Conservation (phyloP, 2,329 filamentous ascomycete species). For the Thelonectria olida region DNA sequence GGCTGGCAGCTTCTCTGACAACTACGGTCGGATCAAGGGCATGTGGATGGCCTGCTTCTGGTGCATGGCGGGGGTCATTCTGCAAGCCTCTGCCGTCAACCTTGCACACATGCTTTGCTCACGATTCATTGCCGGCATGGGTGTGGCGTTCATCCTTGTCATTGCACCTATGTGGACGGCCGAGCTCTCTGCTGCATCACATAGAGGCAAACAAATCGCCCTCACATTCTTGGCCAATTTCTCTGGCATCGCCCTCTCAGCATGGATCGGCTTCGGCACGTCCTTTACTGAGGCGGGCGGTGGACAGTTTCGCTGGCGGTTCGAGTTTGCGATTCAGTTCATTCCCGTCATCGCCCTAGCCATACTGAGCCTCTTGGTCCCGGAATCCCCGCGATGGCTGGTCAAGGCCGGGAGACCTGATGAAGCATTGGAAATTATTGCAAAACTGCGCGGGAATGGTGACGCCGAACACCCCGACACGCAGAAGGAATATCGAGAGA, state of each 20-base stretch:
- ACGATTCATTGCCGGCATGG: conserved; percentile 59
- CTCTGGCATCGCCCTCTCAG: conserved; percentile 54
- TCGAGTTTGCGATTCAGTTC: conserved; percentile 48
- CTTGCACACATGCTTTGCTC: conserved; percentile 58
- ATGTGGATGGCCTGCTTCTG: no score
- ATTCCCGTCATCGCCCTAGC: conserved; percentile 50
- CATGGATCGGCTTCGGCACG: conserved; percentile 48
- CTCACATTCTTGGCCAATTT: conserved; percentile 62
- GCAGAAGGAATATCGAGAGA: conserved; percentile 46
- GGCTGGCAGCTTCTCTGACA: no score
- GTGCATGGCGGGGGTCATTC: no score
- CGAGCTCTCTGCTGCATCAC: conserved; percentile 56
- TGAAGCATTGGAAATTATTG: conserved; percentile 36
- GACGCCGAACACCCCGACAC: no score
- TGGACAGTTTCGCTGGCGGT: conserved; percentile 46
- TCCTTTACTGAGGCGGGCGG: conserved; percentile 39
- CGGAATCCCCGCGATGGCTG: conserved; percentile 56
- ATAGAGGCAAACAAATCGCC: conserved; percentile 53
- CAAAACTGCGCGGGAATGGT: conserved; percentile 30
- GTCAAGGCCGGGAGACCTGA: no score
- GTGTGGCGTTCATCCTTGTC: conserved; percentile 59
- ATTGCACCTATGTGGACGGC: conserved; percentile 59
- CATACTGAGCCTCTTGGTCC: conserved; percentile 49
- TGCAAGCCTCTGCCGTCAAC: no score
- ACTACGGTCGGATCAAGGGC: no score